phyloP scores from a whole-genome alignment of 371 early-diverging fungal species.

The Circinella minor region DNA sequence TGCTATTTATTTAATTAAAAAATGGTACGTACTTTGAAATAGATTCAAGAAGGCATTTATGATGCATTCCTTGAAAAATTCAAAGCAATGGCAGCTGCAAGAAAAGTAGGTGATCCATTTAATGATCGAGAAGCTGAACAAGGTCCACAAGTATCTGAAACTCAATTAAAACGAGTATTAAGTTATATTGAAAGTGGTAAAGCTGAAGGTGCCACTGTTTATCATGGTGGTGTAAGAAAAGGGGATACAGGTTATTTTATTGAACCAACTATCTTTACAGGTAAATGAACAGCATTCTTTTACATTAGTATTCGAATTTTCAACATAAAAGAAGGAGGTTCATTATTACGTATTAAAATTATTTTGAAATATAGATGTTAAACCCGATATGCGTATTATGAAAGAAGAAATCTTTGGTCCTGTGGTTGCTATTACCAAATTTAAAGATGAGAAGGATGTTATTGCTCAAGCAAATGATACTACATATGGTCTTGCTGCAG shows the following conservation, averaged over 20 bases:
- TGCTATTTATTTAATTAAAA: neutral
- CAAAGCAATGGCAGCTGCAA: slow-evolving; percentile 58
- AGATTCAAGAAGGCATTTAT: slow-evolving; percentile 72
- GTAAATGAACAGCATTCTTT: slow-evolving; percentile 1
- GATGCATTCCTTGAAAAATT: slow-evolving; percentile 73
- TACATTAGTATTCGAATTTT: neutral
- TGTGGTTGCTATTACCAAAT: slow-evolving; percentile 72
- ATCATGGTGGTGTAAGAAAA: slow-evolving; percentile 48
- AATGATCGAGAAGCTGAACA: slow-evolving; percentile 56
- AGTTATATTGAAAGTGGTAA: slow-evolving; percentile 54
- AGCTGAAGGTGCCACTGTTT: slow-evolving; percentile 54
- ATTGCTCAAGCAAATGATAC: slow-evolving; percentile 74
- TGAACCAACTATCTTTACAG: slow-evolving; percentile 53
- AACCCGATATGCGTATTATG: slow-evolving; percentile 65
- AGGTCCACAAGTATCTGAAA: slow-evolving; percentile 79
- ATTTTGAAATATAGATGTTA: slow-evolving; percentile 15
- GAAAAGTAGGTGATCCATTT: slow-evolving; percentile 65
- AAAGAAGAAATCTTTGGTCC: slow-evolving; percentile 86
- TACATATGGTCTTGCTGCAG: slow-evolving; percentile 80
- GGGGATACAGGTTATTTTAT: slow-evolving; percentile 57
- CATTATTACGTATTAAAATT: neutral
- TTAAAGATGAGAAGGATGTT: slow-evolving; percentile 72
- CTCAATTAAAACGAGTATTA: slow-evolving; percentile 75
- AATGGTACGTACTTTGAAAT: no score
- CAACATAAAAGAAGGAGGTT: neutral